phyloP scores from a whole-genome alignment of 2,329 filamentous ascomycete species.

The Beauveria pseudobassiana region DNA sequence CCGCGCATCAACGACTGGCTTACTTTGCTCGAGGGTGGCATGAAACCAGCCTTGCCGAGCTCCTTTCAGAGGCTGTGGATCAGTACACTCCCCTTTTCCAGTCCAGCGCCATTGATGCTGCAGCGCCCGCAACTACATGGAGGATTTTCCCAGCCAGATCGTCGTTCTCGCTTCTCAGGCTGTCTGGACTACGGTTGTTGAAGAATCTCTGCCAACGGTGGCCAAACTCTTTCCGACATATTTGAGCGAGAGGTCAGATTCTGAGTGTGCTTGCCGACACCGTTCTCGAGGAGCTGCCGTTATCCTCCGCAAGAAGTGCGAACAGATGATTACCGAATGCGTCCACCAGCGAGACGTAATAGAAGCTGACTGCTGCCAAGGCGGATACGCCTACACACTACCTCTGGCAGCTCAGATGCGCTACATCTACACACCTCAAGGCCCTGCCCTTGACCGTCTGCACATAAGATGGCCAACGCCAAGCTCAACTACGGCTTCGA shows the following conservation, averaged over 20 bases:
- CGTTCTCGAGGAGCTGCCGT: conserved; percentile 80
- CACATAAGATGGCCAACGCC: conserved; percentile 94
- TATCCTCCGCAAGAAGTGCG: conserved; percentile 89
- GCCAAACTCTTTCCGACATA: conserved; percentile 59
- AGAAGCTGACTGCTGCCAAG: conserved; percentile 68
- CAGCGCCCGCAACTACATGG: conserved; percentile 68
- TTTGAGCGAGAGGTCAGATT: conserved; percentile 80
- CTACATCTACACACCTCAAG: conserved; percentile 77
- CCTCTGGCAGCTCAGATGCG: conserved; percentile 97
- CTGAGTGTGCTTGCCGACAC: conserved; percentile 80
- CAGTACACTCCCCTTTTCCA: conserved; percentile 75
- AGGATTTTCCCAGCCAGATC: conserved; percentile 82
- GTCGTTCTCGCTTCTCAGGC: conserved; percentile 91
- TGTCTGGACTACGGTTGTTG: conserved; percentile 85
- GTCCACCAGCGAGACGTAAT: conserved; percentile 95
- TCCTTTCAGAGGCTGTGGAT: conserved; percentile 78
- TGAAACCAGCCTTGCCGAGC: conserved; percentile 87
- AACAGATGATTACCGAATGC: conserved; percentile 97
- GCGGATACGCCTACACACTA: conserved; percentile 75
- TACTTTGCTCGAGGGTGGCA: conserved; percentile 81
- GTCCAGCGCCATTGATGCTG: conserved; percentile 60
- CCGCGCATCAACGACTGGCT: conserved; percentile 99
- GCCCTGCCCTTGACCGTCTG: conserved; percentile 74
- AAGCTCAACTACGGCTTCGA: conserved; percentile 95
- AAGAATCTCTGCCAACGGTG: conserved; percentile 63